Evolutionary conservation across 2,329 filamentous ascomycete genomes (phyloP).

Genomic region (Alternaria ventricosa): DNA sequence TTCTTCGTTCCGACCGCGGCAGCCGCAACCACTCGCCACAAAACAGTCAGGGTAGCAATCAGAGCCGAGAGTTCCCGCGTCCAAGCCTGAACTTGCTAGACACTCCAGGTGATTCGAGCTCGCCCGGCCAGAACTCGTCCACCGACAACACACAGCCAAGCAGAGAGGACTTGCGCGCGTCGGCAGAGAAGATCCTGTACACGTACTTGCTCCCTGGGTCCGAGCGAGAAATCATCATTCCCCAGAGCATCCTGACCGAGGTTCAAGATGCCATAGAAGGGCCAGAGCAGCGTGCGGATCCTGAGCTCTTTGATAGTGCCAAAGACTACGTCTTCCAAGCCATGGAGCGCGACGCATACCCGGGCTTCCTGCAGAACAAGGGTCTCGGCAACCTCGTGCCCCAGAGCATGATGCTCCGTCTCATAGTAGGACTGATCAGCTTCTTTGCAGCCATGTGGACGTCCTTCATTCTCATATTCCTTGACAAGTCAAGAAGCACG

Average conservation of each 20-base stretch:
- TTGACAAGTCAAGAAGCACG: slow-evolving; percentile 74
- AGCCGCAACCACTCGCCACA: slow-evolving; percentile 55
- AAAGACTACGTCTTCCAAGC: slow-evolving; percentile 99
- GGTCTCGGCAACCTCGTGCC: slow-evolving; percentile 95
- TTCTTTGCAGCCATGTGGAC: slow-evolving; percentile 96
- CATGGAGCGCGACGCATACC: slow-evolving; percentile 99
- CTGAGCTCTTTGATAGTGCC: slow-evolving; percentile 94
- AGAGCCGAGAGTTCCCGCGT: slow-evolving; percentile 59
- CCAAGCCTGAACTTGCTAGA: slow-evolving; percentile 70
- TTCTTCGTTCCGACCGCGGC: slow-evolving; percentile 69
- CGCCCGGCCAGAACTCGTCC: slow-evolving; percentile 53
- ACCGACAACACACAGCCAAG: slow-evolving; percentile 40
- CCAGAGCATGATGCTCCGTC: slow-evolving; percentile 81
- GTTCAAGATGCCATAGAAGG: slow-evolving; percentile 90
- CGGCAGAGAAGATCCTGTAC: slow-evolving; percentile 98
- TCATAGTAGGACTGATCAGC: slow-evolving; percentile 82
- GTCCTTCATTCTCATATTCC: slow-evolving; percentile 90
- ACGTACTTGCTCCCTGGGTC: slow-evolving; percentile 94
- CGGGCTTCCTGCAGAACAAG: slow-evolving; percentile 92
- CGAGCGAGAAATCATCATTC: slow-evolving; percentile 93
- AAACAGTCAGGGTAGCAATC: slow-evolving; percentile 60
- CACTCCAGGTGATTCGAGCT: slow-evolving; percentile 65
- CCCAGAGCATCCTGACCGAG: slow-evolving; percentile 82
- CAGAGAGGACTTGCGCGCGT: slow-evolving; percentile 85
- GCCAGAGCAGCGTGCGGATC: slow-evolving; percentile 83